Evolutionary conservation across 2,329 filamentous ascomycete species (phyloP), one percentile per base, ranked within the genome.

Genomic region (Grosmannia clavigera): DNA sequence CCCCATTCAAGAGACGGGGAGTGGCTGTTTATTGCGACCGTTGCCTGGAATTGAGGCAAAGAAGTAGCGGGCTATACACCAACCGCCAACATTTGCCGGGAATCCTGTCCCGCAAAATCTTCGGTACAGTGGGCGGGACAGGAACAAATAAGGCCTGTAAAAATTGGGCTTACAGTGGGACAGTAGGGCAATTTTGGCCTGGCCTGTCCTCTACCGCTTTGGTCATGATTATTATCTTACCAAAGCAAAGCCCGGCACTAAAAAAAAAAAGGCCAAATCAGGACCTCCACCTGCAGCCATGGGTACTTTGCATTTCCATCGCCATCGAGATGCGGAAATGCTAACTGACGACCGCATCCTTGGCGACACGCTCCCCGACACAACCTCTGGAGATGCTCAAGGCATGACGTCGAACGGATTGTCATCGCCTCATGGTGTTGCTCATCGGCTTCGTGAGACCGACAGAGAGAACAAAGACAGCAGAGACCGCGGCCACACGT

Each of bases 271-370:
- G 31, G 29, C 19, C 25, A 38, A 58, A 58, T 40, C 31, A 22
- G 27, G 22, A 43, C 56, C 19, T 58, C 38, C 56, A 33, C 63
- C 63, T 66, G 63, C 66, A 55, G 65, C 66, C 52, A 69, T 68
- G 67, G 66, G 64, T 61, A 66, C 64, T 63, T 46, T 59, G 53
- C 54, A 35, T 35, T 62, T 52, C 55, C 59, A 63, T 65, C 65
- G 62, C 66, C 65, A 67, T 67, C 71, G 70, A 68, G 67, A 75
- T 72, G 72, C 68, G 71, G 70, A 71, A 64, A 73, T 75, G 71
- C 71, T 72, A 71, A 70, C 73, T 70, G 72, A 75, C 70, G 68
- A 68, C 63, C 70, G 66, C 67, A 68, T 63, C 63, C 66, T 67
- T 65, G 67, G 65, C 65, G 67, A 69, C 66, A 69, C 55, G 35